Base-by-base conservation (phyloP, 108 stramenopile genomes). In the Cyclotella kingstonii region DNA sequence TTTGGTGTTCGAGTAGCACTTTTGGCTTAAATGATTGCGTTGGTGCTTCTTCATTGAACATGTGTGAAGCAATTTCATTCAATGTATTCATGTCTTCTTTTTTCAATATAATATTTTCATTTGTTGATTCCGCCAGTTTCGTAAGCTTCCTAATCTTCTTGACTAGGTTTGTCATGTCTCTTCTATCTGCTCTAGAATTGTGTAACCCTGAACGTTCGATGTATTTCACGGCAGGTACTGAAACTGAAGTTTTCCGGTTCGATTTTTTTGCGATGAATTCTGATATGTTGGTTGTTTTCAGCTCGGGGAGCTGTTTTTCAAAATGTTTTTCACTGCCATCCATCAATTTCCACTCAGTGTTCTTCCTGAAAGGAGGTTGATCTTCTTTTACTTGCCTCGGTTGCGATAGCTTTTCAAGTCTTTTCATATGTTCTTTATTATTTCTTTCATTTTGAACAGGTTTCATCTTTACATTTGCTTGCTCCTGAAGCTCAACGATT, bases 371-470 rank as follows among this genome's bases (percentile, higher is more conserved):
- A 28, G 5, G 19, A 25, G 28, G 28, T 46, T 15, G 49, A 11
- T 42, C 45, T 5, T 46, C 45, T 27, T 5, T 59, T 19, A 48
- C 43, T 59, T 59, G 48, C 19, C 57, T 58, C 3, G 67, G 67
- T 18, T 50, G 56, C 14, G 67, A 68, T 5, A 68, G 38, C 33
- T 19, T 42, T 43, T 58, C 67, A 23, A 68, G 39, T 17, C 57
- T 27, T 31, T 51, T 59, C 49, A 52, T 42, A 52, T 68, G 67
- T 15, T 68, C 67, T 42, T 59, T 50, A 30, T 68, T 58, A 18
- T 59, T 41, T 14, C 44, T 52, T 6, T 54, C 68, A 41, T 18
- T 41, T 45, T 51, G 38, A 4, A 54, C 36, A 25, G 48, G 25
- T 22, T 51, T 48, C 27, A 26, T 26, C 55, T 63, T 63, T n/a